Conservation (phyloP, 1,284 basidiomycete genomes). For the Trametes hirsuta region DNA sequence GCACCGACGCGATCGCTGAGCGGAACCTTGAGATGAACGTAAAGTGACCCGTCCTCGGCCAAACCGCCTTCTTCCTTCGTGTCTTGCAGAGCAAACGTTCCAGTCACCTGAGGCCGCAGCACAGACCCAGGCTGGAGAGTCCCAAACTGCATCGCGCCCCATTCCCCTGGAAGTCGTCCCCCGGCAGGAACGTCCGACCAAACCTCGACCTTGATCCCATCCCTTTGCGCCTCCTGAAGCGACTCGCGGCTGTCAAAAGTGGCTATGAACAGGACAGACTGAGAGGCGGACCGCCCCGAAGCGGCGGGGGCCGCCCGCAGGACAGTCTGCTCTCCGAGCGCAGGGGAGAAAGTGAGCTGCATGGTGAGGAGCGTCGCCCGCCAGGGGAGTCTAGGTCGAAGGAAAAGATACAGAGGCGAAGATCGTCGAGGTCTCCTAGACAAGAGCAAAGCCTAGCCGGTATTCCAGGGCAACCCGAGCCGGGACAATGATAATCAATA, state of each 20-base stretch:
- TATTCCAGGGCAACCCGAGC: background rate
- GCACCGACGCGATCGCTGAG: conserved; percentile 16
- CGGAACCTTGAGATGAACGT: conserved; percentile 17
- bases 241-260: conserved; percentile 29
- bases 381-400: conserved; percentile 10
- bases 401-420: background rate
- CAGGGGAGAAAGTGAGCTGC: conserved; percentile 27
- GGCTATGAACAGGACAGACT: conserved; percentile 31
- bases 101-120: background rate
- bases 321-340: conserved; percentile 20
- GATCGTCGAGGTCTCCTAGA: background rate
- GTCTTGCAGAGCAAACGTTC: conserved; percentile 3
- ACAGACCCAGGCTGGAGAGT: conserved; percentile 4
- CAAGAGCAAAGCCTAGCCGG: background rate
- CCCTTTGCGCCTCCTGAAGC: conserved; percentile 25
- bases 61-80: conserved; percentile 1
- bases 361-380: conserved; percentile 14
- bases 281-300: conserved; percentile 12
- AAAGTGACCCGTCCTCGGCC: conserved; percentile 11
- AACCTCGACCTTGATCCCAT: conserved; percentile 33
- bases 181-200: conserved; percentile 35
- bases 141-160: conserved; percentile 31
- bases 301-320: conserved; percentile 21
- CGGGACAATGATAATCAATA: conserved; percentile 1
- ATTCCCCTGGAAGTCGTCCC: conserved; percentile 26